phyloP scores from a whole-genome alignment of 75 land plant species.

The Picea glauca region DNA sequence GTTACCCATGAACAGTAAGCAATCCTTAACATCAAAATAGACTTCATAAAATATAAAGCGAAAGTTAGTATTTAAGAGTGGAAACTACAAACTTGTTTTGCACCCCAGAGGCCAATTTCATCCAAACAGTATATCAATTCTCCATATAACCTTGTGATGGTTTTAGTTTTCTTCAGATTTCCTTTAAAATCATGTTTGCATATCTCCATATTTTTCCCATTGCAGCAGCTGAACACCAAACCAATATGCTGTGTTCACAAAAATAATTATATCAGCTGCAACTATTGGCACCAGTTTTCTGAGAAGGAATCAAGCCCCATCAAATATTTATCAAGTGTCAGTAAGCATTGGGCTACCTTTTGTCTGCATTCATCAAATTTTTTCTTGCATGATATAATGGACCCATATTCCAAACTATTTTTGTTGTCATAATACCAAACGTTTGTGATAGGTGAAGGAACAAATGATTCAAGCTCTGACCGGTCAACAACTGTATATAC shows the following conservation, averaged over 20 bases:
- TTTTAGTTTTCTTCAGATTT: constrained; percentile 21
- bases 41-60: not conserved
- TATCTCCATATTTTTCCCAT: constrained; percentile 12
- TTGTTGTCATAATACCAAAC: constrained; percentile 39
- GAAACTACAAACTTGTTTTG: constrained; percentile 40
- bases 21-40: not conserved
- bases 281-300: not conserved
- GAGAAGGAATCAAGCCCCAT: not conserved
- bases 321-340: not conserved
- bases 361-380: constrained; percentile 39
- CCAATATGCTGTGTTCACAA: constrained; percentile 23
- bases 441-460: constrained; percentile 49
- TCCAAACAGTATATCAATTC: constrained; percentile 54
- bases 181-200: constrained; percentile 20
- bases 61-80: not conserved
- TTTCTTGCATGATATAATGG: not conserved
- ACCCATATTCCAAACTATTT: not conserved
- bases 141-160: constrained; percentile 40
- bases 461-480: constrained; percentile 51
- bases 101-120: constrained; percentile 70
- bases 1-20: too few relatives aligned
- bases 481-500: constrained; percentile 60
- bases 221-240: constrained; percentile 13
- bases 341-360: constrained; percentile 30
- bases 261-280: not conserved